Evolutionary conservation across 1,284 basidiomycete species (phyloP), one percentile per base, ranked within the genome.

Genomic region (Coriolopsis trogii): DNA sequence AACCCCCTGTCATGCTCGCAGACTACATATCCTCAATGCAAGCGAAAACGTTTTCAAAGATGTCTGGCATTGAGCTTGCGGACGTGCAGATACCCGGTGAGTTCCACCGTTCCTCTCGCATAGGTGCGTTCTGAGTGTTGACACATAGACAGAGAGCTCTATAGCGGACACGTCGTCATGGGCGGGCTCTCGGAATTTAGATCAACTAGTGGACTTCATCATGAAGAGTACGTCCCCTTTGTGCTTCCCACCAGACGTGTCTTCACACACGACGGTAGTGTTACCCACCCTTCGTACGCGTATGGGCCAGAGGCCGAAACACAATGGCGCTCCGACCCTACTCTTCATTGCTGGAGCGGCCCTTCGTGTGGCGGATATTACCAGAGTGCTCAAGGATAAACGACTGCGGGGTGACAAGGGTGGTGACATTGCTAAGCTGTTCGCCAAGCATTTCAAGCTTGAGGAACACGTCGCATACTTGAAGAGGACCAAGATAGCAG

Each of bases 371-470:
- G 84, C 82, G 53, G 88, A 93, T 68, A 79, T 89, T 34, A 86
- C 87, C 34, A 76, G 91, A 50, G 72, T 83, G 43, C 74, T 93
- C 55, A 89, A 80, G 67, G 79, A 83, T 69, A 85, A 78, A 66
- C 79, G 72, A 54, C 73, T 91, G 52, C 73, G 84, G 61, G 84
- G 87, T 46, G 83, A 90, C 45, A 91, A 89, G 67, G 84, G 89
- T 51, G 89, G 87, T 24, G 89, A 92, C 56, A 83, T 93, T 34
- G 91, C 87, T 25, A 94, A 94, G 67, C 77, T 92, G 28, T 94
- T 94, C 63, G 89, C 91, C 38, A 91, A 85, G 69, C 91, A 94
- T 66, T 84, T 92, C 71, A 93, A 92, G 71, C 75, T 94, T 37
- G 75, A 84, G 46, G 87, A 93, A 53, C 91, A 94, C 65, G 81